Conservation (phyloP, 192 early-diverging fungal genomes). For the Umbelopsis vinacea region DNA sequence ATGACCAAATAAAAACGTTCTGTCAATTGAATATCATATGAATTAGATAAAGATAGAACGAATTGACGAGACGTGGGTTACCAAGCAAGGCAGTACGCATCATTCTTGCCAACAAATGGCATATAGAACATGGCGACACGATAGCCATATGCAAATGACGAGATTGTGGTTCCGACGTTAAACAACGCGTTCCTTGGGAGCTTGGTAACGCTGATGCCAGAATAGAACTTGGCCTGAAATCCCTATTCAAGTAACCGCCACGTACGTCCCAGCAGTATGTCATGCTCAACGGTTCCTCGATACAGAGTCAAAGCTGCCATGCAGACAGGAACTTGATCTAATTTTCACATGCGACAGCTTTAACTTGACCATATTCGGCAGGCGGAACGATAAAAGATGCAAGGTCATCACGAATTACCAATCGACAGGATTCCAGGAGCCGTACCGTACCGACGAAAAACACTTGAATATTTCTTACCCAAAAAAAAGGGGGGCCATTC, state of each 20-base stretch:
- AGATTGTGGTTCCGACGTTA: not conserved
- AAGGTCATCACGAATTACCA: not conserved
- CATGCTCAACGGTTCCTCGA: not conserved
- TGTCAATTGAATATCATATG: too few species aligned
- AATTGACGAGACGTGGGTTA: too few species aligned
- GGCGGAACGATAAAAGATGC: not conserved
- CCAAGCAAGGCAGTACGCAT: too few species aligned
- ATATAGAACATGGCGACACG: too few species aligned
- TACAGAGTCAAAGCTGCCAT: constrained; percentile 1
- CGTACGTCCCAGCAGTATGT: not conserved
- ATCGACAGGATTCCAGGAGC: not conserved
- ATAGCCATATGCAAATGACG: constrained; percentile 8
- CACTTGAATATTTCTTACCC: too few species aligned
- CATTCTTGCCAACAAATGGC: too few species aligned
- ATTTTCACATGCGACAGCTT: not conserved
- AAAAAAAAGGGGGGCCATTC: too few species aligned
- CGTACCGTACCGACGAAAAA: not conserved
- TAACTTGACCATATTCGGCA: constrained; percentile 2
- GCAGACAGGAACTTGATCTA: not conserved
- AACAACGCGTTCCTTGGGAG: not conserved
- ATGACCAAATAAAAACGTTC: too few species aligned
- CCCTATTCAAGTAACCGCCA: not conserved
- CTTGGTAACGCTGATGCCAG: too few species aligned
- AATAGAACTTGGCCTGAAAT: not conserved
- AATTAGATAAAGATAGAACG: too few species aligned